Evolutionary conservation across 1,139 yeast species (phyloP).

Genomic region (Arxiozyma bovina): DNA sequence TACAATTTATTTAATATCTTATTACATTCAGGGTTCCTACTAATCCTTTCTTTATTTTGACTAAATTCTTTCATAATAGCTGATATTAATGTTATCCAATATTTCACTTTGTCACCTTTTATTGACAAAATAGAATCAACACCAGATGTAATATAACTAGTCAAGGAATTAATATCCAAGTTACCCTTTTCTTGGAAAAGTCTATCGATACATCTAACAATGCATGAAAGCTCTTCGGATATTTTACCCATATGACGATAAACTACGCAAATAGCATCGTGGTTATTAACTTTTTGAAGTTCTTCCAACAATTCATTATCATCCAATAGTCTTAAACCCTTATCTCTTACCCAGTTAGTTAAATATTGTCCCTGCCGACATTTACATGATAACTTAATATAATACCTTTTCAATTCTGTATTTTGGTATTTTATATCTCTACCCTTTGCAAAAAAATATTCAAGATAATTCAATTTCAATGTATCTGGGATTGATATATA

Average conservation of each 20-base stretch:
- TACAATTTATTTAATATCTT: conserved; percentile 18
- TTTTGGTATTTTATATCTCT: not conserved
- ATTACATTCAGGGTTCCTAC: conserved; percentile 7
- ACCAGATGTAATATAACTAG: conserved; percentile 11
- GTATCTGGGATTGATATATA: conserved; percentile 3
- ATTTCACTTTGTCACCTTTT: conserved; percentile 7
- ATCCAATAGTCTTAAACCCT: conserved; percentile 13
- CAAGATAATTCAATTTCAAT: conserved; percentile 15
- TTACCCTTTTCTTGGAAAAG: conserved; percentile 11
- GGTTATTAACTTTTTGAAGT: not conserved
- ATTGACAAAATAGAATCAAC: conserved; percentile 9
- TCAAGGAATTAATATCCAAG: conserved; percentile 2
- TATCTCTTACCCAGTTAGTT: conserved; percentile 12
- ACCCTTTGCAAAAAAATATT: conserved; percentile 9
- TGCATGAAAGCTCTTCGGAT: conserved; percentile 13
- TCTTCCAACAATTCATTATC: conserved; percentile 7
- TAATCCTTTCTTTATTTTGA: not conserved
- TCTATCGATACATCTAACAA: conserved; percentile 11
- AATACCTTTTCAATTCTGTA: conserved; percentile 11
- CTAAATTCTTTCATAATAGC: conserved; percentile 12
- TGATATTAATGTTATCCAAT: conserved; percentile 22
- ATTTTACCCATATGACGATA: conserved; percentile 14
- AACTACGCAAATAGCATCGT: conserved; percentile 16
- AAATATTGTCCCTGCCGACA: conserved; percentile 7
- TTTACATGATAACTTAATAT: conserved; percentile 16